Conservation (phyloP, 139 green algal species). For the Picochlorum sp. region DNA sequence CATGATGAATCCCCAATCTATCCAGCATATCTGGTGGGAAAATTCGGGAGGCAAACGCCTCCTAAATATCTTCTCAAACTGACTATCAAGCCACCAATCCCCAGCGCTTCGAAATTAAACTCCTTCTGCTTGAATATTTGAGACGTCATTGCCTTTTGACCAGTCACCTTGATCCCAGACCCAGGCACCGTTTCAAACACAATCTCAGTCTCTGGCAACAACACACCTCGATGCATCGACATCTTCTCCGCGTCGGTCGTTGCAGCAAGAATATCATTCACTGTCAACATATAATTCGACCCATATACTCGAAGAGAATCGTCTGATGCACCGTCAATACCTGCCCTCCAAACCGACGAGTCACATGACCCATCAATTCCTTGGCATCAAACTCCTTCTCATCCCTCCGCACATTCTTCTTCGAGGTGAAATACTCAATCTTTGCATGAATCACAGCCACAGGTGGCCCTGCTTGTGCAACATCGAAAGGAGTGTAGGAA, state of each 20-base stretch:
- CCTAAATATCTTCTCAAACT: conserved; percentile 98
- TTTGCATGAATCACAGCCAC: conserved; percentile 60
- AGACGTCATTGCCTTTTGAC: conserved; percentile 49
- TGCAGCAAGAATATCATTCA: conserved; percentile 41
- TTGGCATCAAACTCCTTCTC: conserved; percentile 52
- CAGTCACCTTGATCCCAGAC: conserved; percentile 59
- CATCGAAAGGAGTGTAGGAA: conserved; percentile 28
- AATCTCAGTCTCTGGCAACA: conserved; percentile 50
- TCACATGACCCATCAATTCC: conserved; percentile 50
- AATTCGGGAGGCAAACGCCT: conserved; percentile 89
- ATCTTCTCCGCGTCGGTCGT: conserved; percentile 13
- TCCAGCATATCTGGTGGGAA: conserved; percentile 83
- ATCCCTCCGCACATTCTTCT: conserved; percentile 26
- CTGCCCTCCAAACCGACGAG: conserved; percentile 52
- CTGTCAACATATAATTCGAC: conserved; percentile 63
- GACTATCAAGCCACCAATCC: conserved; percentile 93
- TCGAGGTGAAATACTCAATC: conserved; percentile 45
- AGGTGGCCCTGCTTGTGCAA: conserved; percentile 32
- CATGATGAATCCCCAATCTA: conserved; percentile 90
- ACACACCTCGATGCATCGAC: conserved; percentile 29
- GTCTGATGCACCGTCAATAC: conserved; percentile 69
- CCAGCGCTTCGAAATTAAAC: conserved; percentile 93
- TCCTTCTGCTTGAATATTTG: conserved; percentile 94
- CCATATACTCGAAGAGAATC: conserved; percentile 81
- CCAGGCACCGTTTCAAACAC: conserved; percentile 46